Base-by-base conservation (phyloP, 2,329 filamentous ascomycete genomes). In the Curvularia eragrostidis region DNA sequence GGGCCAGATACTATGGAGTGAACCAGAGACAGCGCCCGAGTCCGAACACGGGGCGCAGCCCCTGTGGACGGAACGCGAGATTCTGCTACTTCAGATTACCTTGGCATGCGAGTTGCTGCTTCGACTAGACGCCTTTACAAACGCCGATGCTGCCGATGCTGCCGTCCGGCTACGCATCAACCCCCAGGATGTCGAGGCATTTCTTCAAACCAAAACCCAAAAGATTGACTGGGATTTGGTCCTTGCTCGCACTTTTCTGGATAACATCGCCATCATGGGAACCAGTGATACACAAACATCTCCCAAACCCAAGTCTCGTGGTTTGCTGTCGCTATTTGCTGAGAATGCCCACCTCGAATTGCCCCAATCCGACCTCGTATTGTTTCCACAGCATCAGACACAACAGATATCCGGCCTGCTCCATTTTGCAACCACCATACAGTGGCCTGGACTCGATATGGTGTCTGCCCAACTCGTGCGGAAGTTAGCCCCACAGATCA, bases 1-100 rank as follows among this genome's bases (percentile, higher is more conserved):
- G 1, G 89, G 89, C 6, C 89, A 91, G 74, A 82, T 91, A 41
- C 76, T 92, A 2, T 92, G 89, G 89, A 87, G 84, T 15, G 70
- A 74, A 38, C 59, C 62, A 8, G 69, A 74, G 15, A 32, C 62
- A 6, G 39, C 56, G 12, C 38, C 58, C 58, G 60, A 75, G 54
- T 47, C 72, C 54, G 58, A 69, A 2, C n/a, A 26, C 6, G 41
- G 15, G 1, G n/a, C 61, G 1, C 53, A 53, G 10, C 62, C 63
- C 10, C 34, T 74, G 12, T 76, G 73, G 62, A 71, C 69, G 30
- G 82, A 85, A 59, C 78, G 83, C 47, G 83, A 85, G 52, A 81
- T 85, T 69, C 64, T 85, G 18, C 68, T 87, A 4, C 71, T 86
- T 2, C 84, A 87, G 61, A 76, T 87, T 48, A 76, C 82, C 9